Conservation (phyloP, 2,329 filamentous ascomycete species). For the Cladosporium sp. region DNA sequence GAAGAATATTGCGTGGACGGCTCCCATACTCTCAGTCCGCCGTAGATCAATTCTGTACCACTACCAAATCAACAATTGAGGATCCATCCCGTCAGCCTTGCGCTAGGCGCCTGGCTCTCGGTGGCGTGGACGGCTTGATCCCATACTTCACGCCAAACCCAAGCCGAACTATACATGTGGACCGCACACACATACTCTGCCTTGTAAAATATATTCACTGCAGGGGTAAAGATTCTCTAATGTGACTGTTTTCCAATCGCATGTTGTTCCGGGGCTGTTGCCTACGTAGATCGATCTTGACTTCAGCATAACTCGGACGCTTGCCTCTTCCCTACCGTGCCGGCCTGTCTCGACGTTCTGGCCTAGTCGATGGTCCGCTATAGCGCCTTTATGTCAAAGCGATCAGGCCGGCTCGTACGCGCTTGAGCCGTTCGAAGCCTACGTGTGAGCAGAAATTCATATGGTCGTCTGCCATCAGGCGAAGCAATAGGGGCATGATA, state of each 20-base stretch:
- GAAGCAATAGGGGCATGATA: neutral
- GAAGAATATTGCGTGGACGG: neutral
- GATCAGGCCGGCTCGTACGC: neutral
- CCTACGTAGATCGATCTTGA: neutral
- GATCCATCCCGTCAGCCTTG: neutral
- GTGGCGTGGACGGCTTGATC: neutral
- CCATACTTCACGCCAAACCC: neutral
- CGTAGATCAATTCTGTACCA: neutral
- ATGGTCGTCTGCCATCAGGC: neutral
- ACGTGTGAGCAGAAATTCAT: neutral
- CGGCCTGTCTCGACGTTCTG: neutral
- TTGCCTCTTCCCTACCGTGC: neutral
- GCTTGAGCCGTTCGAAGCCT: neutral
- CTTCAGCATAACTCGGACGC: neutral
- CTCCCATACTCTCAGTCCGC: neutral
- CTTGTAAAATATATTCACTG: neutral
- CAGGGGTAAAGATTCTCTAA: neutral
- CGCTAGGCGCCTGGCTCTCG: neutral
- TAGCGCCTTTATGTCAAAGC: neutral
- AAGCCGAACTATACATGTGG: conserved; percentile 2
- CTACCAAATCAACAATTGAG: conserved; percentile 4
- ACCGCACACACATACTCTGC: neutral
- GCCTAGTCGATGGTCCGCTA: neutral
- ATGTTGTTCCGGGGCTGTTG: neutral
- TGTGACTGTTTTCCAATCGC: neutral